These are phyloP conservation scores for Yamadazyma paraphyllophila DNA, from an alignment of 805 yeast species.

Conservation along the genomic window DNA sequence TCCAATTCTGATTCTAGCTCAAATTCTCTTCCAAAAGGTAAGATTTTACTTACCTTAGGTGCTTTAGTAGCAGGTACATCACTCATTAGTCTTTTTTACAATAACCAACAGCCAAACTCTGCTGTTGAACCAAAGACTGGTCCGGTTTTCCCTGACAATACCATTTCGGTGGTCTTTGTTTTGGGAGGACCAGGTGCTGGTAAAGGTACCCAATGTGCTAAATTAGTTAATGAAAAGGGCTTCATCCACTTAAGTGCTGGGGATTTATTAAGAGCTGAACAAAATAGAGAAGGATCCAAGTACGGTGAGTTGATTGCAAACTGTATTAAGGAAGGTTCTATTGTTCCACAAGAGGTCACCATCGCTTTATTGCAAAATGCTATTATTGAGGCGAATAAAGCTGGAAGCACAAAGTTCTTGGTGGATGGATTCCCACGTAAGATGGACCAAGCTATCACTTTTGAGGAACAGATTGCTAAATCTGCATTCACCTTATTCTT, in stretches of 20 bases:
- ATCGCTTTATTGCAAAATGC: slow-evolving; percentile 80
- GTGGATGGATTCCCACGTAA: slow-evolving; percentile 97
- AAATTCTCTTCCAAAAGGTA: slow-evolving; percentile 18
- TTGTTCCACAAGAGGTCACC: slow-evolving; percentile 93
- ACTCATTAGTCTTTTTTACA: slow-evolving; percentile 39
- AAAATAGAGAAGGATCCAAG: slow-evolving; percentile 73
- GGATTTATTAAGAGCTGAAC: slow-evolving; percentile 91
- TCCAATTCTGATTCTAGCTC: not conserved
- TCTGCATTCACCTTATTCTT: slow-evolving; percentile 71
- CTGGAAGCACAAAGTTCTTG: slow-evolving; percentile 65
- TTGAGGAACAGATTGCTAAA: slow-evolving; percentile 73
- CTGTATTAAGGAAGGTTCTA: slow-evolving; percentile 81
- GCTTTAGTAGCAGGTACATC: slow-evolving; percentile 54
- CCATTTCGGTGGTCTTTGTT: slow-evolving; percentile 81
- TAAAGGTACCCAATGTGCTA: slow-evolving; percentile 94
- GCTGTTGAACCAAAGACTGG: slow-evolving; percentile 38
- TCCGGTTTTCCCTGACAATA: slow-evolving; percentile 57
- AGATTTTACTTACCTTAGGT: slow-evolving; percentile 31
- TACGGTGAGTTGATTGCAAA: slow-evolving; percentile 83
- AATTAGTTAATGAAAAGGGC: slow-evolving; percentile 72
- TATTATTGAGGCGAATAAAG: slow-evolving; percentile 49
- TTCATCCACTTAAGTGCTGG: slow-evolving; percentile 96
- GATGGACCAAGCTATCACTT: slow-evolving; percentile 97
- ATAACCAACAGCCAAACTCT: slow-evolving; percentile 43
- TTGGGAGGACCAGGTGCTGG: slow-evolving; percentile 99